phyloP scores from a whole-genome alignment of 306 rosid genomes.

The Cucurbita pepo region DNA sequence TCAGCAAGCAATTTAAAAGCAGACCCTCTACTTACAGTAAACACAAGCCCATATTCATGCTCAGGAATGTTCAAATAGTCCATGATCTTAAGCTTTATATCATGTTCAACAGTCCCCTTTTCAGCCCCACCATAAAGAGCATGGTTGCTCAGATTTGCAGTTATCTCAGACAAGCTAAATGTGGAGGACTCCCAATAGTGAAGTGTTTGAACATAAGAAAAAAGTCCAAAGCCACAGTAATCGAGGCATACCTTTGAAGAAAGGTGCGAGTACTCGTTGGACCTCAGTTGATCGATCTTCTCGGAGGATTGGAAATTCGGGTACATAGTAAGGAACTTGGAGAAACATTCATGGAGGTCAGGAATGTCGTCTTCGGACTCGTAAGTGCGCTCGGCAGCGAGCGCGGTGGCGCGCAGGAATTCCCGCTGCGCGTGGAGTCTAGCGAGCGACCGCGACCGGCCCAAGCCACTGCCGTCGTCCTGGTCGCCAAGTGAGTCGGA shows the following conservation, averaged over 20 bases:
- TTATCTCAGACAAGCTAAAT: conserved; percentile 89
- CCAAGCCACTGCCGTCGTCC: conserved; percentile 53
- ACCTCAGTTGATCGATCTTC: conserved; percentile 78
- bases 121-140: conserved; percentile 89
- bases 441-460: conserved; percentile 73
- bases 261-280: conserved; percentile 69
- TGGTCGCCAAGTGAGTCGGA: conserved; percentile 37
- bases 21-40: conserved; percentile 92
- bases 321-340: conserved; percentile 82
- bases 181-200: conserved; percentile 94
- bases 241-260: conserved; percentile 96
- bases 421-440: conserved; percentile 82
- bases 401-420: conserved; percentile 78
- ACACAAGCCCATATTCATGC: conserved; percentile 85
- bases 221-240: conserved; percentile 92
- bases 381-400: conserved; percentile 67
- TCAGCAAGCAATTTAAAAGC: conserved; percentile 78
- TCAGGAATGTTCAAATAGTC: conserved; percentile 92
- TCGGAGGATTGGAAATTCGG: conserved; percentile 72
- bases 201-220: conserved; percentile 77
- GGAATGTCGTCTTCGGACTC: conserved; percentile 61
- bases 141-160: conserved; percentile 87
- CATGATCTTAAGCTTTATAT: conserved; percentile 70
- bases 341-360: conserved; percentile 39
- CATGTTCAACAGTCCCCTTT: conserved; percentile 78